Base-by-base conservation (phyloP, 179 eudicot genomes). In the Pouteria campechiana region DNA sequence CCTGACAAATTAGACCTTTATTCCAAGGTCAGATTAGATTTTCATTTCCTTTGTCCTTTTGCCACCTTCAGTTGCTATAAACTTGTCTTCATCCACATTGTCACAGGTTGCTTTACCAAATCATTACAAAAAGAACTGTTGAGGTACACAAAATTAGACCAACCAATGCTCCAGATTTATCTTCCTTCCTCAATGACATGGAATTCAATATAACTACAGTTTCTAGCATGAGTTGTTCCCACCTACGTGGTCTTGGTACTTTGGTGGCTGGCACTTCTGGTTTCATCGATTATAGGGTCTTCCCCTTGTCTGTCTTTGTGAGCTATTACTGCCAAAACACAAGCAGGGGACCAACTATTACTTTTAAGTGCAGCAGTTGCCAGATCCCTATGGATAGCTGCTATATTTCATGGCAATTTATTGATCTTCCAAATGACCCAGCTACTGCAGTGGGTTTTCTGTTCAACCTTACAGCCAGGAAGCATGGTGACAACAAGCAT, bases 111-210 rank as follows among this genome's bases (percentile, higher is more conserved):
- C 62, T 90, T 32, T 90, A 79, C 66, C 94, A 90, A 46, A 58
- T 66, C 38, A 76, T 90, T 55, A 72, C 92, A 12, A 73, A 67
- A 61, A 72, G 94, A 69, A 55, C 50, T 14, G 48, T 86, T 17
- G 94, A 90, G 72, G 79, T 82, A 70, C 96, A 81, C 37, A 82
- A 73, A 53, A 50, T 90, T 16, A 70, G 82, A 54, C 92, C 98
- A 34, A 59, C 94, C 50, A 82, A 79, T 55, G 87, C 78, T 28
- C 85, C 83, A 33, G 98, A 90, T 55, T 67, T 90, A 52, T 75
- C 61, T 1, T 58, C 84, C 33, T 86, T 86, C 35, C 21, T 45
- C 41, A 90, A 90, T 53, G 96, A 90, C 50, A 38, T 90, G 52
- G 84, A 74, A 60, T 86, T 90, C 66, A 90, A 82, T 55, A 79